Evolutionary conservation across 2,329 filamentous ascomycete genomes (phyloP), one percentile per base, ranked within the genome.

Genomic region (Diaporthe vexans): DNA sequence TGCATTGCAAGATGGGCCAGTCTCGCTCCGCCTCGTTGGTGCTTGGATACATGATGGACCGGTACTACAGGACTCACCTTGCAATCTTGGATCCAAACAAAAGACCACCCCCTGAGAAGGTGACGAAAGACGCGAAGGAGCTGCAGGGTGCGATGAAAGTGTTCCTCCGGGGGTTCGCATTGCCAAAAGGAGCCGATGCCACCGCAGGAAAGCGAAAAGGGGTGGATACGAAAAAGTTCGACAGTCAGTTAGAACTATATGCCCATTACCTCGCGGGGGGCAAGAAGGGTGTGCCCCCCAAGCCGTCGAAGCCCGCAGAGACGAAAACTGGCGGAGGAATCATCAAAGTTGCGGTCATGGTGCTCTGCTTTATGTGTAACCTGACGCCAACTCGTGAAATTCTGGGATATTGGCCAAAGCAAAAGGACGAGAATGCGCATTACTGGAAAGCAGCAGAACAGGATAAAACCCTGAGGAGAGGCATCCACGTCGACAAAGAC

Each of bases 1-100:
- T 68, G 13, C 63, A 68, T 29, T 68, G 63, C 48, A 68, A 68
- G 63, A 68, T 68, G 63, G 63, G 63, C n/a, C 63, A 68, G 48
- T 68, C 63, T 35, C 63, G 63, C n/a, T 68, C 63, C 1, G 63
- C 63, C 17, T 68, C 63, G 3, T 33, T 68, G 5, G 48, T 54
- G 11, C 63, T 68, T 8, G 63, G n/a, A 15, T 68, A 68, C n/a
- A 68, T 40, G 63, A 7, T 54, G 33, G 0, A 2, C n/a, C 54
- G 15, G 48, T 68, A 51, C 21, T n/a, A n/a, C 46, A 48, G 8
- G 17, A 48, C 46, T 17, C 15, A 19, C 40, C 4, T 43, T 43
- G 13, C 15, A 19, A 43, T 6, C 40, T 7, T 3, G 13, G 40
- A 19, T 43, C 1, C 17, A 6, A 43, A 43, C 3, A 19, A 43